A percentile compares a stretch with the other conserved stretches of the same genome.
Conservation (phyloP, 106 monocot species). For the Phalaenopsis aphrodite region DNA sequence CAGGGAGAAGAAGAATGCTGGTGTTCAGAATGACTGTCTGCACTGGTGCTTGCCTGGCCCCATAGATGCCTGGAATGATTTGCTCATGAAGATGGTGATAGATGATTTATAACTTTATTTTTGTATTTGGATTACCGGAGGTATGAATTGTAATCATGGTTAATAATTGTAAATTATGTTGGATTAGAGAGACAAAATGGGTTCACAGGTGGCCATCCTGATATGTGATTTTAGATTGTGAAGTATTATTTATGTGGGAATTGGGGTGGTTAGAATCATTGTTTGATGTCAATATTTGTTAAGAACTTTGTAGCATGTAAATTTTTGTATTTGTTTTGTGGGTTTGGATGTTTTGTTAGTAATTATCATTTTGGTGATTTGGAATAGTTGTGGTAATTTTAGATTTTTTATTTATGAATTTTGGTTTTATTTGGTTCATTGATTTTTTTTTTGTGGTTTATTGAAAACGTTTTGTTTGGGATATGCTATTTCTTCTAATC, state of each 20-base stretch:
- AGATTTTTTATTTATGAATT: too few species aligned
- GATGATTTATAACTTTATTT: background rate
- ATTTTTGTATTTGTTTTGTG: background rate
- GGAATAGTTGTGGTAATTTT: background rate
- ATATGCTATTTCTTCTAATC: too few species aligned
- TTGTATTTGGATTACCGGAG: background rate
- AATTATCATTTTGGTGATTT: background rate
- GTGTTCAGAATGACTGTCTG: slow-evolving; percentile 54
- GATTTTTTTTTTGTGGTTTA: background rate
- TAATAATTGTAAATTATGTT: too few species aligned
- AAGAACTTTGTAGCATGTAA: background rate
- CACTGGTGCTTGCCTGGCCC: slow-evolving; percentile 28
- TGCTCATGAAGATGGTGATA: slow-evolving; percentile 42
- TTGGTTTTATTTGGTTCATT: background rate
- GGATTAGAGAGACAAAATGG: too few species aligned
- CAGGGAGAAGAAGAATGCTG: slow-evolving; percentile 19
- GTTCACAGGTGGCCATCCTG: too few species aligned
- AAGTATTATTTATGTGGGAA: too few species aligned
- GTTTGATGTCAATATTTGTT: background rate
- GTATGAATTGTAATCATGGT: too few species aligned
- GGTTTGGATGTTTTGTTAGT: background rate
- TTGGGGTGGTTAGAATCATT: background rate
- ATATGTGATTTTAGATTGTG: too few species aligned
- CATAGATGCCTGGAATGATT: slow-evolving; percentile 62
- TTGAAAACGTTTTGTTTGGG: background rate